Conservation (phyloP, 2,329 filamentous ascomycete species). For the Ampelomyces quisqualis region DNA sequence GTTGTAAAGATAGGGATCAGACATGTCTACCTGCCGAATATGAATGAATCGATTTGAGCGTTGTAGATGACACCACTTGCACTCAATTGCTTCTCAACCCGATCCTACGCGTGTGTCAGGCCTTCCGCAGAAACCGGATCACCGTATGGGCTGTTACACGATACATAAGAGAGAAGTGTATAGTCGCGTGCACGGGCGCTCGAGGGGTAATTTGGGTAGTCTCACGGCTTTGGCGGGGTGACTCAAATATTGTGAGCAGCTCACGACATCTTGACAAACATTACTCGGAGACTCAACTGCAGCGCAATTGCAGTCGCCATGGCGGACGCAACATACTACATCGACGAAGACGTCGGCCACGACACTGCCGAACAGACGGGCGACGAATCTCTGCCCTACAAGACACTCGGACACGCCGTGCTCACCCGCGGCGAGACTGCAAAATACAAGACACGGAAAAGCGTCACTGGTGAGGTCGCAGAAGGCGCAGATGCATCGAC, state of each 20-base stretch:
- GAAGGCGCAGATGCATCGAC: slow-evolving; percentile 59
- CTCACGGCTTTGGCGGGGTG: too few relatives aligned
- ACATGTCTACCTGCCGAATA: slow-evolving; percentile 33
- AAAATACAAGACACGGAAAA: slow-evolving; percentile 67
- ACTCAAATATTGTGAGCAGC: slow-evolving; percentile 29
- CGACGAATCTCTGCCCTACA: slow-evolving; percentile 73
- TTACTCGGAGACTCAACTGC: slow-evolving; percentile 13
- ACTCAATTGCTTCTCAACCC: too few relatives aligned
- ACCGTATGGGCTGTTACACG: slow-evolving; percentile 6
- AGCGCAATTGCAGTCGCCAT: slow-evolving; percentile 37
- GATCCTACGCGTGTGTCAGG: too few relatives aligned
- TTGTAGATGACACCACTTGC: not conserved
- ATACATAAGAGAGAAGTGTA: slow-evolving; percentile 19
- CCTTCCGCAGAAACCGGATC: too few relatives aligned
- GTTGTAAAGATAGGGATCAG: slow-evolving; percentile 48
- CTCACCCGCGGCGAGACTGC: slow-evolving; percentile 66
- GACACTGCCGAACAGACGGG: slow-evolving; percentile 68
- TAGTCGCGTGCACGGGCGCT: slow-evolving; percentile 12
- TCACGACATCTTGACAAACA: slow-evolving; percentile 16
- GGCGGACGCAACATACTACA: slow-evolving; percentile 59
- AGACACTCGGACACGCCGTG: slow-evolving; percentile 76
- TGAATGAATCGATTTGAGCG: not conserved
- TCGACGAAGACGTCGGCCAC: slow-evolving; percentile 76
- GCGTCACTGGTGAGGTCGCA: slow-evolving; percentile 38
- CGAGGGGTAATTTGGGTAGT: slow-evolving; percentile 24